Conservation (phyloP, 2,329 filamentous ascomycete species). For the Penicillium sclerotigenum region DNA sequence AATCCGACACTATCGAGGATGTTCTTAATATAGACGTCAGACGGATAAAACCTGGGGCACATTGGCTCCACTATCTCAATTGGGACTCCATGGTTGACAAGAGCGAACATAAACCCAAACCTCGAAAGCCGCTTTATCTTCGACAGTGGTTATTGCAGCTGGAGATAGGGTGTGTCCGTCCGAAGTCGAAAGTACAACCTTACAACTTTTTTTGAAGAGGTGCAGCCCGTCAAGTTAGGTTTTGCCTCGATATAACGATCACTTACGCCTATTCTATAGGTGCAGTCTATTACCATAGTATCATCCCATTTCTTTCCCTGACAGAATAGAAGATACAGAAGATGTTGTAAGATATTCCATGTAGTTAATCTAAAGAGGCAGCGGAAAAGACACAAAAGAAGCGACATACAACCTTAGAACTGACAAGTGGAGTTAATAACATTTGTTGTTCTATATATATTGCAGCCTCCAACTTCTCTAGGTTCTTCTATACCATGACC, state of each 20-base stretch:
- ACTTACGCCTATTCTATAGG: background rate
- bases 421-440: background rate
- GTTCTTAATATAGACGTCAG: slow-evolving; percentile 1
- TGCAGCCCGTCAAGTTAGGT: too few relatives aligned
- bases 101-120: background rate
- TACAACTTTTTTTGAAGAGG: too few relatives aligned
- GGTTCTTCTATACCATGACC: background rate
- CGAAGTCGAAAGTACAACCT: background rate
- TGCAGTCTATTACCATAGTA: background rate
- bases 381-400: background rate
- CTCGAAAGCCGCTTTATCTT: too few relatives aligned
- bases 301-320: background rate
- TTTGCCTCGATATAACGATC: too few relatives aligned
- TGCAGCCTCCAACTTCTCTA: background rate
- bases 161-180: background rate
- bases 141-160: background rate
- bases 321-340: too few relatives aligned
- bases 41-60: slow-evolving; percentile 4
- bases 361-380: background rate
- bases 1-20: background rate
- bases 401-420: background rate
- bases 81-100: slow-evolving; percentile 4
- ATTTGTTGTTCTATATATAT: background rate
- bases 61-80: slow-evolving; percentile 1
- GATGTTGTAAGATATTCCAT: background rate